These are phyloP conservation scores for Russula ochroleuca DNA, from an alignment of 768 basidiomycete genomes.

Conservation along the genomic window DNA sequence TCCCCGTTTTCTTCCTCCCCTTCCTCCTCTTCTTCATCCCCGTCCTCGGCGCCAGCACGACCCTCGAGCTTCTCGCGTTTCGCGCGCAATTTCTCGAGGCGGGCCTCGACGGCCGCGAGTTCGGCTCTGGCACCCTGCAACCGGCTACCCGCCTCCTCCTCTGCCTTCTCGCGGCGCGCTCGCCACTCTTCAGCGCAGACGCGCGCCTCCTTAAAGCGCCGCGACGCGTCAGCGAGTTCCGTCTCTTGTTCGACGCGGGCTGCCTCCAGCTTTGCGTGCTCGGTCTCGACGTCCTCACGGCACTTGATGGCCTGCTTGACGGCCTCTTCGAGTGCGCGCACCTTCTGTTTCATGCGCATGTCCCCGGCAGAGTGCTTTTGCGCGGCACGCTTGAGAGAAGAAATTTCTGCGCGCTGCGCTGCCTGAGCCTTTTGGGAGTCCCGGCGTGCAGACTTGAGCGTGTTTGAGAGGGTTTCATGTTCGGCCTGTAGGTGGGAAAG, in stretches of 20 bases:
- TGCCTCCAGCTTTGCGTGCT: slow-evolving; percentile 39
- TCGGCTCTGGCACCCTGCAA: slow-evolving; percentile 39
- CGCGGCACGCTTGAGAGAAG: slow-evolving; percentile 73
- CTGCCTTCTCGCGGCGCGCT: slow-evolving; percentile 34
- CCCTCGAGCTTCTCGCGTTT: slow-evolving; percentile 66
- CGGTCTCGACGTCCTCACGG: slow-evolving; percentile 45
- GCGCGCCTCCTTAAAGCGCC: slow-evolving; percentile 11
- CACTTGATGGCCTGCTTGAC: slow-evolving; percentile 63
- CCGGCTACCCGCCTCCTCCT: slow-evolving; percentile 44
- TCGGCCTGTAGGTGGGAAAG: slow-evolving; percentile 62
- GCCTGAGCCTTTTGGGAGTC: slow-evolving; percentile 84
- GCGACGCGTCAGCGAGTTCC: slow-evolving; percentile 35
- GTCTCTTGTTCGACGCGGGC: slow-evolving; percentile 27
- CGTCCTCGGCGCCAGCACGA: slow-evolving; percentile 20
- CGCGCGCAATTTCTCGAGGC: slow-evolving; percentile 60
- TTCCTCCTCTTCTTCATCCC: not conserved
- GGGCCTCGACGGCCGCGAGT: slow-evolving; percentile 39
- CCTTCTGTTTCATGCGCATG: slow-evolving; percentile 78
- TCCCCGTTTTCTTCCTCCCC: not conserved
- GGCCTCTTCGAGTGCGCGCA: slow-evolving; percentile 83
- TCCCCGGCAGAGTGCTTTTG: slow-evolving; percentile 77
- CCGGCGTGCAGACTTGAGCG: slow-evolving; percentile 72
- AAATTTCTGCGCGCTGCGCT: slow-evolving; percentile 77
- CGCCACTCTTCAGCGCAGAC: slow-evolving; percentile 22
- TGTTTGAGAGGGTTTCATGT: slow-evolving; percentile 58